Evolutionary conservation across 148 eudicot species (phyloP).

Genomic region (Persicaria tinctoria): DNA sequence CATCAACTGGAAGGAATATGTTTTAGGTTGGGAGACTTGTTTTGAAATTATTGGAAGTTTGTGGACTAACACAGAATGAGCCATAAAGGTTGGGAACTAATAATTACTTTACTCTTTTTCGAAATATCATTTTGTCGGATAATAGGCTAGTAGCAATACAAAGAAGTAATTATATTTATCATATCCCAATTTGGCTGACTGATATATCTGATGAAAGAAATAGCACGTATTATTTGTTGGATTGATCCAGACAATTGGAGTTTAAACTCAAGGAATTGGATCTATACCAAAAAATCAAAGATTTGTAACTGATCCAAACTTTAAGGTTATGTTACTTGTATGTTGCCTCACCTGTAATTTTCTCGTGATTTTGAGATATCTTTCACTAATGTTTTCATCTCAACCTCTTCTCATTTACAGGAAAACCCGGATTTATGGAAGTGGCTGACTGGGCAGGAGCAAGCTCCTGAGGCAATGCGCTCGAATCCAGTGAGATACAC

Average conservation of each 20-base stretch:
- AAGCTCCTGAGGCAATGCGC: slow-evolving; percentile 61
- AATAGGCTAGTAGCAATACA: not conserved
- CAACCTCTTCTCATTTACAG: slow-evolving; percentile 26
- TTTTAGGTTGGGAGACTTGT: too few species aligned
- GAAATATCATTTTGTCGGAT: too few species aligned
- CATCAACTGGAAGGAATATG: too few species aligned
- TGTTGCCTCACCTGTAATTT: not conserved
- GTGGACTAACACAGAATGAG: too few species aligned
- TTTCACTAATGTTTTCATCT: not conserved
- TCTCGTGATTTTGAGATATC: not conserved
- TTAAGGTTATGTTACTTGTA: not conserved
- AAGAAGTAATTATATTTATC: not conserved
- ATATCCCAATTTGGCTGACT: not conserved
- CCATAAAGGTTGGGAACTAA: too few species aligned
- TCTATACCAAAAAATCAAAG: not conserved
- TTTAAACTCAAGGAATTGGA: not conserved
- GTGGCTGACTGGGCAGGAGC: slow-evolving; percentile 85
- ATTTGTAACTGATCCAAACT: not conserved
- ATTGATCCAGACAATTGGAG: not conserved
- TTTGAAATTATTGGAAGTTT: too few species aligned
- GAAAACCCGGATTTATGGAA: slow-evolving; percentile 96
- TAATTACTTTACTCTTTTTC: too few species aligned
- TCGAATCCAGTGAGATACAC: slow-evolving; percentile 57
- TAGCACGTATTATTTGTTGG: not conserved
- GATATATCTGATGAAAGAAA: not conserved